Evolutionary conservation across 2,329 filamentous ascomycete species (phyloP).

Genomic region (Akanthomyces lecanii): DNA sequence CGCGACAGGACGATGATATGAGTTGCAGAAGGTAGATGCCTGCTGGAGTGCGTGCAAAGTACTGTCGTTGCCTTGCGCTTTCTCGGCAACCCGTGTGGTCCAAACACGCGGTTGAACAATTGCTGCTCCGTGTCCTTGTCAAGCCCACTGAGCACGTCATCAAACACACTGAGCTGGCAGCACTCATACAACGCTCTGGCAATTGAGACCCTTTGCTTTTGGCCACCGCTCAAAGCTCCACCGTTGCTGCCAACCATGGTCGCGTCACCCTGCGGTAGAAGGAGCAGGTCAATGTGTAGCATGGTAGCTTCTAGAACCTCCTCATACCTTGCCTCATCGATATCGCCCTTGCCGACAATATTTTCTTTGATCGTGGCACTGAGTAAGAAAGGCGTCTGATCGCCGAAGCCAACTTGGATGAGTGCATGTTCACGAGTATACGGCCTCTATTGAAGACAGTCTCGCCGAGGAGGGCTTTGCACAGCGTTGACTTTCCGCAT

Average conservation of each 20-base stretch:
- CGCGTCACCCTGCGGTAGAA: slow-evolving; percentile 31
- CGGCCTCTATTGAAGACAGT: slow-evolving; percentile 19
- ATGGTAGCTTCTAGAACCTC: slow-evolving; percentile 21
- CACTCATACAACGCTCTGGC: slow-evolving; percentile 20
- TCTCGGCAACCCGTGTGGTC: slow-evolving; percentile 26
- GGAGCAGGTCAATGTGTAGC: slow-evolving; percentile 24
- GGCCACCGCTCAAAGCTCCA: slow-evolving; percentile 40
- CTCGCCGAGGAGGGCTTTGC: slow-evolving; percentile 34
- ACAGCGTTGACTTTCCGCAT: slow-evolving; percentile 37
- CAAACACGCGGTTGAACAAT: slow-evolving; percentile 33
- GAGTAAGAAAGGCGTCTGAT: slow-evolving; percentile 27
- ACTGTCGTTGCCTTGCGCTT: slow-evolving; percentile 37
- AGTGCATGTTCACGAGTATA: no score
- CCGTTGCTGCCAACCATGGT: slow-evolving; percentile 24
- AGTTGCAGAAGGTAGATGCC: slow-evolving; percentile 34
- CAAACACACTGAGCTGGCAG: slow-evolving; percentile 22
- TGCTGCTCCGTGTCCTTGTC: slow-evolving; percentile 33
- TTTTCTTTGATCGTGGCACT: slow-evolving; percentile 25
- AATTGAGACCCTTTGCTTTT: slow-evolving; percentile 33
- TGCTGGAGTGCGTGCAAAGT: slow-evolving; percentile 33
- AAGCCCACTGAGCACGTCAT: slow-evolving; percentile 30
- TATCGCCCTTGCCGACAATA: slow-evolving; percentile 21
- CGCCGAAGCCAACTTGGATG: slow-evolving; percentile 28
- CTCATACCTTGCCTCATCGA: slow-evolving; percentile 22
- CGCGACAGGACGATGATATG: slow-evolving; percentile 35